Conservation (phyloP, 169 alveolate species). For the Babesia caballi region DNA sequence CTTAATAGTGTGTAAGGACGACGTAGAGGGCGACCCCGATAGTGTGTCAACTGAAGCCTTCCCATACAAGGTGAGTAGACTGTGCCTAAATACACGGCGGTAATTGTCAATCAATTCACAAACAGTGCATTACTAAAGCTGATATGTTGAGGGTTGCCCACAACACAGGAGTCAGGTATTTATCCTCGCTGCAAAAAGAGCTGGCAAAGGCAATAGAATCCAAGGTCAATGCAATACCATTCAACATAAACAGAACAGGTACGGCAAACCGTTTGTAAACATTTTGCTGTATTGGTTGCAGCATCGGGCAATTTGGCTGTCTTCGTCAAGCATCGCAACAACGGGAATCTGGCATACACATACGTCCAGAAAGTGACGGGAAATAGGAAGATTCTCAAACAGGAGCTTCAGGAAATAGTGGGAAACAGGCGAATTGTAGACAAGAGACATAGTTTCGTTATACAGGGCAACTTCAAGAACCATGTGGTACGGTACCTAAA, state of each 20-base stretch:
- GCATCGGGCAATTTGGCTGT: constrained; percentile 79
- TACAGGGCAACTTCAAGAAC: constrained; percentile 73
- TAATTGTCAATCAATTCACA: not conserved
- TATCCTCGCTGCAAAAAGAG: constrained; percentile 21
- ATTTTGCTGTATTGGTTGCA: no score
- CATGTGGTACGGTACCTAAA: constrained; percentile 54
- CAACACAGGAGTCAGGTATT: not conserved
- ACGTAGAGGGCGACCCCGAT: no score
- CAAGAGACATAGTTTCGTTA: constrained; percentile 59
- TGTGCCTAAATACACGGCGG: no score
- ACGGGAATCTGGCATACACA: constrained; percentile 70
- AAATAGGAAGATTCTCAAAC: constrained; percentile 63
- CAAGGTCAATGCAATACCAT: constrained; percentile 66
- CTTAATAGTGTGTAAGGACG: no score
- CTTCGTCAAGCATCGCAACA: constrained; percentile 70
- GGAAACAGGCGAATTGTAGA: constrained; percentile 64
- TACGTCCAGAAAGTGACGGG: constrained; percentile 73
- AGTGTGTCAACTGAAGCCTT: no score
- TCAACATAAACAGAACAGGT: constrained; percentile 75
- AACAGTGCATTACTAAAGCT: not conserved
- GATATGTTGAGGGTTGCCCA: not conserved
- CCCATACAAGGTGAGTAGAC: no score
- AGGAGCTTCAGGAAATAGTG: constrained; percentile 64
- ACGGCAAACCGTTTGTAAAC: no score
- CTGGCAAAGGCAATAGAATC: constrained; percentile 1